Evolutionary conservation across 225 moss, liverwort and hornwort genomes (phyloP).

Genomic region (Neckera pumila): DNA sequence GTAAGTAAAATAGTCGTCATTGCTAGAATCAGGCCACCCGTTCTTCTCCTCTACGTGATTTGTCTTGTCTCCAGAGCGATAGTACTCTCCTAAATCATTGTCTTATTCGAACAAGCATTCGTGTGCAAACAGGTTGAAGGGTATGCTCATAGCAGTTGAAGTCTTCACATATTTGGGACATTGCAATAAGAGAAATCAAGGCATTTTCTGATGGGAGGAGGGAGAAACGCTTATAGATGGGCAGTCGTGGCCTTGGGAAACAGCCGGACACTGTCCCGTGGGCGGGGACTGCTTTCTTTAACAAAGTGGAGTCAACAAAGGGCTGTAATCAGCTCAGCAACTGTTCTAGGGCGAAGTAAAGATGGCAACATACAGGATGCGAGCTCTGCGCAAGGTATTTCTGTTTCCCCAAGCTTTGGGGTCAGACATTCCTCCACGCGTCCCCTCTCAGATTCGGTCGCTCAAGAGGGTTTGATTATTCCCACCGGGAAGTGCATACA

Average conservation of each 20-base stretch:
- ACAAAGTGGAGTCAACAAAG: not conserved
- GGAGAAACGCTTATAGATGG: slow-evolving; percentile 24
- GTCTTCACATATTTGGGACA: not conserved
- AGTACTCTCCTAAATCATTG: not conserved
- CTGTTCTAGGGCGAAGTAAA: not conserved
- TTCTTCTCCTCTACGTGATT: not conserved
- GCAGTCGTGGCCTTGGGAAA: slow-evolving; percentile 11
- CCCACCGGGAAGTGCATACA: slow-evolving; percentile 13
- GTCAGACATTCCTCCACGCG: not conserved
- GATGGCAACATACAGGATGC: not conserved
- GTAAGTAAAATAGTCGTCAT: not conserved
- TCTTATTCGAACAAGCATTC: not conserved
- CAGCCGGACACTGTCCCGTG: not conserved
- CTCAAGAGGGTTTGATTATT: not conserved
- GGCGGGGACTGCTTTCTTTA: not conserved
- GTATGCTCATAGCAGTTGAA: not conserved
- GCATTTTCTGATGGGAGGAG: slow-evolving; percentile 17
- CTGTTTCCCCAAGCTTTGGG: not conserved
- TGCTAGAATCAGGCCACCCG: not conserved
- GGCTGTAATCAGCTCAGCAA: not conserved
- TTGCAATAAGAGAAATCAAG: not conserved
- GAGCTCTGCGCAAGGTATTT: not conserved
- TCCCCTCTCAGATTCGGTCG: not conserved
- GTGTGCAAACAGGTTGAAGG: not conserved
- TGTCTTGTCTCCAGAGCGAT: not conserved